Percentiles rank a stretch among this genome's conserved stretches.
phyloP scores from a whole-genome alignment of 176 grass and related monocot species.

The Triticum dicoccoides region DNA sequence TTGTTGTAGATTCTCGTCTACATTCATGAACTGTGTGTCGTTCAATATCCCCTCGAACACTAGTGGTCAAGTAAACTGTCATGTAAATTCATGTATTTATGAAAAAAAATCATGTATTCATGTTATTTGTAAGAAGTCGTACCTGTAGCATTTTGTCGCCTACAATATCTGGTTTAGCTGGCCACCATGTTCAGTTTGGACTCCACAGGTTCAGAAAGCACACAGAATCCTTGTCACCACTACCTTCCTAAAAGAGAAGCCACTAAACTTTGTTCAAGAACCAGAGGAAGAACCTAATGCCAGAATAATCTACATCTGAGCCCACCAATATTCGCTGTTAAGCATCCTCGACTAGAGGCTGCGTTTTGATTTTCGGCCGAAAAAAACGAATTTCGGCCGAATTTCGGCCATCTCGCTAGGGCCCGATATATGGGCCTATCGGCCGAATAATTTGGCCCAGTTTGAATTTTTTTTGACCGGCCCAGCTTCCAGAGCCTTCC shows the following conservation, averaged over 20 bases:
- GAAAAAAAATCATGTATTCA: background rate
- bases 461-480: too few species aligned
- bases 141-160: background rate
- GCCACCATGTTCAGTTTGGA: background rate
- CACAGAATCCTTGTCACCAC: background rate
- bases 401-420: too few species aligned
- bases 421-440: too few species aligned
- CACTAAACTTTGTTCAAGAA: conserved; percentile 26
- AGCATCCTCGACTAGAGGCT: background rate
- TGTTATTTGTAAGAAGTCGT: conserved; percentile 7
- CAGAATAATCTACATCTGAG: conserved; percentile 25
- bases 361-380: too few species aligned
- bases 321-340: conserved; percentile 27
- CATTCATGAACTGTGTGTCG: conserved; percentile 11
- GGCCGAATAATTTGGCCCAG: too few species aligned
- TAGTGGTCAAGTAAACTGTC: background rate
- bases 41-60: conserved; percentile 1
- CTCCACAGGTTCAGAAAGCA: background rate
- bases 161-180: background rate
- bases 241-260: conserved; percentile 23
- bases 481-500: too few species aligned
- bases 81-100: conserved; percentile 25
- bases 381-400: too few species aligned
- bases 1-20: conserved; percentile 30
- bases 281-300: conserved; percentile 27